Evolutionary conservation across 441 rosid species (phyloP), one percentile per base, ranked within the genome.

Genomic region (Kokia cookei): DNA sequence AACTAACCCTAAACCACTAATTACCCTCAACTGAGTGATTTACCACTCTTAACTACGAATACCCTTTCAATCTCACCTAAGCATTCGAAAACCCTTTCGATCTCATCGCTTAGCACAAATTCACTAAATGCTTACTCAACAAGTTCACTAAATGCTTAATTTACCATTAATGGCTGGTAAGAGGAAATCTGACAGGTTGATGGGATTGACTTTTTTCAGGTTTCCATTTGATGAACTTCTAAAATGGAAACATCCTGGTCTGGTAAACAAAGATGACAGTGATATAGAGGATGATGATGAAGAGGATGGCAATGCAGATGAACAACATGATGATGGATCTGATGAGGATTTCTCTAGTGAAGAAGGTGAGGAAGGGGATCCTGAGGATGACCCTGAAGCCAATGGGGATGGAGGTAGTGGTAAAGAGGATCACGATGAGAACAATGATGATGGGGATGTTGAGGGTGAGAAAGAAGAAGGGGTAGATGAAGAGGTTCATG

Each of bases 341-440:
- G 83, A 75, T 53, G 92, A 89, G 69, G 97, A 87, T 81, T 88
- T 80, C 77, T 84, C 87, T 0, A 89, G 80, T 40, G 90, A 82
- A 35, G 91, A 87, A 73, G 90, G 86, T 6, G 91, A 81, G 65
- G 90, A 86, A 79, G 88, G 13, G 19, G 97, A 87, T 78, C 97
- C 92, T 0, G 88, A 91, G 81, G 97, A 87, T 72, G 88, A 81
- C 65, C 88, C 87, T 8, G 90, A 62, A 75, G 87, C 86, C 68
- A 91, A 86, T 82, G 93, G 91, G 35, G 84, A 78, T 54, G 88
- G 79, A 81, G 91, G 82, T 74, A 81, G 87, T 5, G 85, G 81
- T 6, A 90, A 88, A 24, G 90, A 83, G 13, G 88, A 86, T 0
- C 88, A 71, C 0, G 84, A 50, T 0, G 89, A 71, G 0, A 86